Percentiles rank a stretch among this genome's conserved stretches.
Conservation (phyloP, 2,329 filamentous ascomycete species). For the Nothophoma quercina region DNA sequence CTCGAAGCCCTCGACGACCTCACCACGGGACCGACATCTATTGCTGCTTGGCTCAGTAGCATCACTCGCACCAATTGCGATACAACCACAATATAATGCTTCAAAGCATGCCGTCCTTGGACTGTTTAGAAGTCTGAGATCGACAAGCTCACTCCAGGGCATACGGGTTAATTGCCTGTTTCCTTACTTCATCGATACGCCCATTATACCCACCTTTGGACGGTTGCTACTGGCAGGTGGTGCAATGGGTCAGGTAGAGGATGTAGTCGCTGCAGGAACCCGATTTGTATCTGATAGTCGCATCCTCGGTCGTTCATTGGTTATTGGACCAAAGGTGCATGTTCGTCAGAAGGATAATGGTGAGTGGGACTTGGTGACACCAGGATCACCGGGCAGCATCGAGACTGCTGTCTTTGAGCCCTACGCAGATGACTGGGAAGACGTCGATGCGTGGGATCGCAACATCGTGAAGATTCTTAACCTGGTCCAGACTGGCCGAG, state of each 20-base stretch:
- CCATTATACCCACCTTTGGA: slow-evolving; percentile 60
- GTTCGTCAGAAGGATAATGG: slow-evolving; percentile 52
- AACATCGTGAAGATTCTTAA: slow-evolving; percentile 65
- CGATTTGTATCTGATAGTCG: slow-evolving; percentile 66
- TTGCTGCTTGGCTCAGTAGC: slow-evolving; percentile 71
- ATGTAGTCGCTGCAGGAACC: slow-evolving; percentile 71
- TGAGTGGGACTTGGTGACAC: slow-evolving; percentile 39
- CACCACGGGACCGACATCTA: slow-evolving; percentile 63
- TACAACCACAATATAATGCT: slow-evolving; percentile 63
- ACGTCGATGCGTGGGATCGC: slow-evolving; percentile 64
- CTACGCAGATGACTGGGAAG: slow-evolving; percentile 66
- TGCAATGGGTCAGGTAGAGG: slow-evolving; percentile 60
- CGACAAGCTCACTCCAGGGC: slow-evolving; percentile 57
- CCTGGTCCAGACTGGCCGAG: slow-evolving; percentile 56
- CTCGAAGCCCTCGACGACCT: slow-evolving; percentile 34
- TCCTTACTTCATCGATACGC: slow-evolving; percentile 72
- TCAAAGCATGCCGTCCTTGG: slow-evolving; percentile 73
- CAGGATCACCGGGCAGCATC: slow-evolving; percentile 37
- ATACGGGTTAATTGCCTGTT: slow-evolving; percentile 71
- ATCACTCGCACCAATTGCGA: slow-evolving; percentile 54
- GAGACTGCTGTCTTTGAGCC: slow-evolving; percentile 66
- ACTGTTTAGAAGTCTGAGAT: slow-evolving; percentile 66
- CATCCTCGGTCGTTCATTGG: slow-evolving; percentile 65
- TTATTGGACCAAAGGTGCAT: slow-evolving; percentile 64
- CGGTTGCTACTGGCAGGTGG: slow-evolving; percentile 65